Evolutionary conservation across 1,284 basidiomycete genomes (phyloP).

Genomic region (Singerocomus rubriflavus): DNA sequence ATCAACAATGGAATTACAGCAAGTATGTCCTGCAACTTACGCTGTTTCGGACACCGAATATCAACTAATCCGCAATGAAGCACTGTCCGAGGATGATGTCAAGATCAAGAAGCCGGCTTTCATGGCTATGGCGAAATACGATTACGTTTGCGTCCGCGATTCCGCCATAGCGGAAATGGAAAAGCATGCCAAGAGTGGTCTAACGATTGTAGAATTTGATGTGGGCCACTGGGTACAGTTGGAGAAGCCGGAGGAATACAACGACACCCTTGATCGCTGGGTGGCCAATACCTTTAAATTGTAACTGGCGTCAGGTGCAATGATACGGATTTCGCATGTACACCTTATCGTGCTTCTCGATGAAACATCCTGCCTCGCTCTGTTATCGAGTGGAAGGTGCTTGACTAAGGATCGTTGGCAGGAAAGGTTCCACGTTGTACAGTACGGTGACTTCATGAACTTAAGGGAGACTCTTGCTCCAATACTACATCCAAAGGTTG

Average conservation of each 20-base stretch:
- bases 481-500: background rate
- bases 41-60: background rate
- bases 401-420: constrained; percentile 36
- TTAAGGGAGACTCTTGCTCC: background rate
- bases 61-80: constrained; percentile 12
- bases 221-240: constrained; percentile 32
- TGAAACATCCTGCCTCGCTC: background rate
- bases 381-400: background rate
- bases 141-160: constrained; percentile 26
- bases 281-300: constrained; percentile 15
- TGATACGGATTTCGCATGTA: constrained; percentile 7
- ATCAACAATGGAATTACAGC: constrained; percentile 22
- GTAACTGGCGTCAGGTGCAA: constrained; percentile 4
- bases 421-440: constrained; percentile 56
- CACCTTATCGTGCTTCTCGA: background rate
- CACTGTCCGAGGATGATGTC: constrained; percentile 22
- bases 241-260: constrained; percentile 30
- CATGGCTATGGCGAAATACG: constrained; percentile 31
- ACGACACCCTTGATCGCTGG: constrained; percentile 32
- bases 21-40: constrained; percentile 17
- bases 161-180: constrained; percentile 23
- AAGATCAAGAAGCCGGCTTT: constrained; percentile 31
- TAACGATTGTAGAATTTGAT: constrained; percentile 31
- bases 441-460: constrained; percentile 20
- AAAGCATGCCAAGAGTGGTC: constrained; percentile 29